Conservation (phyloP, 805 yeast species). For the baker's yeast (Saccharomyces cerevisiae) region DNA sequence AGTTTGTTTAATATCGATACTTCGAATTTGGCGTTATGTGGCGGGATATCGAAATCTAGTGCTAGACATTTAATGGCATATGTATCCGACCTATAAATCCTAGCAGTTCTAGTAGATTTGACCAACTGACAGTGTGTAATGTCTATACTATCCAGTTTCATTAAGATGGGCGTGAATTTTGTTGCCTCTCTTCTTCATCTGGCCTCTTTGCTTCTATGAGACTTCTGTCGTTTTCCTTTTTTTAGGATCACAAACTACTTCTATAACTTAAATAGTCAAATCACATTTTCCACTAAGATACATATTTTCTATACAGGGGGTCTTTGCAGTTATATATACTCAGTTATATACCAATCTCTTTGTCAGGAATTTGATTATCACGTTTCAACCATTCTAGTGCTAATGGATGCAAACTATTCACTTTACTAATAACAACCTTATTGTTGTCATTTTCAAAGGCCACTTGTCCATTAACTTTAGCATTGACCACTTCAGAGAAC, state of each 20-base stretch:
- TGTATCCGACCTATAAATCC: constrained; percentile 10
- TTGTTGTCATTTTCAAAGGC: constrained; percentile 4
- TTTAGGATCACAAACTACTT: not conserved
- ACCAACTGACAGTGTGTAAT: constrained; percentile 6
- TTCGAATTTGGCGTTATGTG: constrained; percentile 25
- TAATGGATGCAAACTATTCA: constrained; percentile 59
- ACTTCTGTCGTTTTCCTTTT: constrained; percentile 1
- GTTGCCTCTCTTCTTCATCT: not conserved
- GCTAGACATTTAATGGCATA: constrained; percentile 17
- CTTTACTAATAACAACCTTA: constrained; percentile 18
- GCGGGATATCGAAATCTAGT: constrained; percentile 20
- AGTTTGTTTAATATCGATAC: constrained; percentile 15
- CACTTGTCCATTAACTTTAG: constrained; percentile 18
- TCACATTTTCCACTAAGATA: not conserved
- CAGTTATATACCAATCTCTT: not conserved
- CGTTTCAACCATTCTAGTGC: constrained; percentile 55
- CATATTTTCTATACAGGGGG: not conserved
- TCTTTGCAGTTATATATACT: not conserved
- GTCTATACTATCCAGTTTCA: not conserved
- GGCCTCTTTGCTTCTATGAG: constrained; percentile 1
- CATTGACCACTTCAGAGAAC: constrained; percentile 19
- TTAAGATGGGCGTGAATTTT: not conserved
- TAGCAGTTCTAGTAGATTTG: constrained; percentile 22
- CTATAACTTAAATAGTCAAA: not conserved
- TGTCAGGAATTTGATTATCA: constrained; percentile 10